phyloP scores from a whole-genome alignment of 495 filamentous ascomycete species.

The Penicillium daleae region DNA sequence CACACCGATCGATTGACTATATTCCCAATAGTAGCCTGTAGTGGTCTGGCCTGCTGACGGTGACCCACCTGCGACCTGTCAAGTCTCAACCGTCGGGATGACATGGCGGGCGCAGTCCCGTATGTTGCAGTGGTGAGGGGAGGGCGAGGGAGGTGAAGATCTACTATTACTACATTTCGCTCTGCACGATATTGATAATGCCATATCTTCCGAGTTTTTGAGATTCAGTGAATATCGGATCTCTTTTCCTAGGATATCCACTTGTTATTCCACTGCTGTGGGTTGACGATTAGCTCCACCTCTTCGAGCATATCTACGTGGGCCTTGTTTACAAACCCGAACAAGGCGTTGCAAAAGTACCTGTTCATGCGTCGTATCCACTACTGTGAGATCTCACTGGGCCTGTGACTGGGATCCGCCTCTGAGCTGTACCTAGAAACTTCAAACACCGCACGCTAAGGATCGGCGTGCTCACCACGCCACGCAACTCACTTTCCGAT shows the following conservation, averaged over 20 bases:
- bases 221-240: not conserved
- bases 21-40: slow-evolving; percentile 28
- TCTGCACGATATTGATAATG: not conserved
- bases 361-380: slow-evolving; percentile 27
- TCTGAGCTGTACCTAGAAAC: slow-evolving; percentile 5
- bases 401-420: slow-evolving; percentile 11
- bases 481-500: not conserved
- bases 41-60: slow-evolving; percentile 15
- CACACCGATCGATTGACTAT: slow-evolving; percentile 16
- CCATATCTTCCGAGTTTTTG: not conserved
- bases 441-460: slow-evolving; percentile 22
- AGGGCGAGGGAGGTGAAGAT: not conserved
- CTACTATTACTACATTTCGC: not conserved
- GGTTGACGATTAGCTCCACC: slow-evolving; percentile 7
- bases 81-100: slow-evolving; percentile 25
- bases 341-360: slow-evolving; percentile 23
- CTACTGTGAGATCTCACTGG: slow-evolving; percentile 19
- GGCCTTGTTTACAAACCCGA: slow-evolving; percentile 9
- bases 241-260: not conserved
- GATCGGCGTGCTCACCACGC: slow-evolving; percentile 10
- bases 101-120: slow-evolving; percentile 16
- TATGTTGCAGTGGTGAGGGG: not conserved
- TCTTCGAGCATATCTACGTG: not conserved
- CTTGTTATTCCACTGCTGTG: not conserved
- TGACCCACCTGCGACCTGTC: slow-evolving; percentile 30